Evolutionary conservation across 352 stramenopile species (phyloP).

Genomic region (Pythium vanterpoolii): DNA sequence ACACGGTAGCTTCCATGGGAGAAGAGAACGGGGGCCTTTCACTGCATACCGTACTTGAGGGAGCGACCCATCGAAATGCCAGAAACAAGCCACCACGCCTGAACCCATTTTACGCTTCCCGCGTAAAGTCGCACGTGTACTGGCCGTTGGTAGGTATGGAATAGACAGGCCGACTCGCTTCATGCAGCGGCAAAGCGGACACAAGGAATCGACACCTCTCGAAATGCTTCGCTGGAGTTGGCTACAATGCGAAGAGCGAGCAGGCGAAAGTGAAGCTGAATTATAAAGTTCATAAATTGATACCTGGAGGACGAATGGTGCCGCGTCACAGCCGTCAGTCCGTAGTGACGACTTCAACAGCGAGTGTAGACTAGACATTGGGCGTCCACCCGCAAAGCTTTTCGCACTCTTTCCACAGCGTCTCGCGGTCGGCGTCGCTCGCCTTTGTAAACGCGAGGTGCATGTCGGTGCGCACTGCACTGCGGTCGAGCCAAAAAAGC

Average conservation of each 20-base stretch:
- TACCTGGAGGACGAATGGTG: too few species aligned
- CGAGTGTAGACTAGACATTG: not conserved
- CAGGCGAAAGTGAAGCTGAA: too few species aligned
- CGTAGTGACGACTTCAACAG: too few species aligned
- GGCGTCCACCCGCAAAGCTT: constrained; percentile 29
- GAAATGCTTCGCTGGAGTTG: too few species aligned
- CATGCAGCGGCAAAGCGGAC: not conserved
- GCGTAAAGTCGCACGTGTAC: not conserved
- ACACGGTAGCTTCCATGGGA: too few species aligned
- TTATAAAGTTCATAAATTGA: too few species aligned
- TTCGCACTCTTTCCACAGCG: constrained; percentile 37
- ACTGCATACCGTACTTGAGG: not conserved
- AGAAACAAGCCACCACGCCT: not conserved
- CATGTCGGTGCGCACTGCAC: constrained; percentile 40
- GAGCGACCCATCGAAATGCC: constrained; percentile 7
- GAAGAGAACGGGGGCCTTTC: too few species aligned
- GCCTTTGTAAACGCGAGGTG: constrained; percentile 36
- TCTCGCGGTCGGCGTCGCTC: constrained; percentile 36
- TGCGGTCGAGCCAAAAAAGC: constrained; percentile 46
- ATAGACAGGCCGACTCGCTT: not conserved
- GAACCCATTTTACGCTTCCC: constrained; percentile 2
- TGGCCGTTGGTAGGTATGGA: not conserved
- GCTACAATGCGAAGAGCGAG: too few species aligned
- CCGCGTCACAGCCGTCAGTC: too few species aligned
- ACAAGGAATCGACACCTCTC: too few species aligned